Percentiles rank a stretch among this genome's conserved stretches.
These are phyloP conservation scores for Porosira glacialis DNA, from an alignment of 352 stramenopile species.

Conservation along the genomic window DNA sequence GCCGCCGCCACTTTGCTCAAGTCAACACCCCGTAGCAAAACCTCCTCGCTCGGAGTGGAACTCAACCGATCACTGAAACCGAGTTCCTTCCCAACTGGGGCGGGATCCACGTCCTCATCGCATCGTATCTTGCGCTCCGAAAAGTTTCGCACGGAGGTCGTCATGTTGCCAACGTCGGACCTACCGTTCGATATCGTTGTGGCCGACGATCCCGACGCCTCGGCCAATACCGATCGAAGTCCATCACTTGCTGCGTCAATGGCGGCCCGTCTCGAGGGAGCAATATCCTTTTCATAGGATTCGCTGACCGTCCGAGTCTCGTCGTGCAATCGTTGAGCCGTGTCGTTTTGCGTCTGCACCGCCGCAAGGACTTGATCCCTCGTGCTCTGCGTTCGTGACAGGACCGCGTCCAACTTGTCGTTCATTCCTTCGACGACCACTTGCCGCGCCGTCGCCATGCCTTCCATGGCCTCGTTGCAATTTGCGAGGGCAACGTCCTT, in stretches of 20 bases:
- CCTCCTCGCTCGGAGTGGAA: conserved; percentile 40
- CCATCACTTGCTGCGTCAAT: conserved; percentile 34
- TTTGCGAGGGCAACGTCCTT: conserved; percentile 10
- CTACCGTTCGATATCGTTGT: conserved; percentile 22
- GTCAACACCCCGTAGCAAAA: conserved; percentile 37
- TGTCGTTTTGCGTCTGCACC: conserved; percentile 28
- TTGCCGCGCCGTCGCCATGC: conserved; percentile 11
- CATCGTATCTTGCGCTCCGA: conserved; percentile 39
- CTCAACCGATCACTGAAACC: conserved; percentile 43
- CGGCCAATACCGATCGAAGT: conserved; percentile 24
- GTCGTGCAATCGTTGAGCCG: conserved; percentile 17
- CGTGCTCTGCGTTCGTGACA: conserved; percentile 12
- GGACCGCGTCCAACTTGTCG: conserved; percentile 17
- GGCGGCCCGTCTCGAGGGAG: conserved; percentile 24
- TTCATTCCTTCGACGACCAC: conserved; percentile 19
- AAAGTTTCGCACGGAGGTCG: conserved; percentile 55
- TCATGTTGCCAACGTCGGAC: conserved; percentile 7
- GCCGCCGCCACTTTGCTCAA: too few relatives aligned
- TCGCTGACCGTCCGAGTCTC: conserved; percentile 9
- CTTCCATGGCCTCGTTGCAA: conserved; percentile 21
- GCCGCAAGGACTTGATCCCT: conserved; percentile 24
- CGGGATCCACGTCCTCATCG: conserved; percentile 32
- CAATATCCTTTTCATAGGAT: conserved; percentile 12
- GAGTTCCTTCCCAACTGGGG: conserved; percentile 28
- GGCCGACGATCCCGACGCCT: conserved; percentile 17